These are phyloP conservation scores for Metarhizium brunneum DNA, from an alignment of 2,329 filamentous ascomycete species.

Conservation along the genomic window DNA sequence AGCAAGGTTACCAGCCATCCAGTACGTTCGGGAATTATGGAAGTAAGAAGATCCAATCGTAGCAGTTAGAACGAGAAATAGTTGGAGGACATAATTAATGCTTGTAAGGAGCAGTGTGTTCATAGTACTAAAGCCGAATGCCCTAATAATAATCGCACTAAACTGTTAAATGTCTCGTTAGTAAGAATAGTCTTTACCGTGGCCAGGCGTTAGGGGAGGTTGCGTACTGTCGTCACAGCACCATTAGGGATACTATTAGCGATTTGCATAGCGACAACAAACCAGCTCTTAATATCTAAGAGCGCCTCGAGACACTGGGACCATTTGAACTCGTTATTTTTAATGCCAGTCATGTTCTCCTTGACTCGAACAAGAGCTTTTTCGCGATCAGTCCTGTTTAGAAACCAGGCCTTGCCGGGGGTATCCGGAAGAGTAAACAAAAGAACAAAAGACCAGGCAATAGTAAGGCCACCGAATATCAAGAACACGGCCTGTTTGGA, in stretches of 20 bases:
- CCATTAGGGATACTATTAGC: slow-evolving; percentile 18
- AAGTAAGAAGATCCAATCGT: slow-evolving; percentile 12
- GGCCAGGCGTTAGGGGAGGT: too few relatives aligned
- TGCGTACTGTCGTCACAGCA: slow-evolving; percentile 14
- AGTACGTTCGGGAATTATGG: slow-evolving; percentile 14
- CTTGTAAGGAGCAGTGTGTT: slow-evolving; percentile 8
- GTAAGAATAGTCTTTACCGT: too few relatives aligned
- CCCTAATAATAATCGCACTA: slow-evolving; percentile 14
- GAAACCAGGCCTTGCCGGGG: slow-evolving; percentile 16
- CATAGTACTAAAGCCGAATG: slow-evolving; percentile 12
- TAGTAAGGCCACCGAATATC: slow-evolving; percentile 13
- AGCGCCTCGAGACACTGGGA: slow-evolving; percentile 13
- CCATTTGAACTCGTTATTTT: slow-evolving; percentile 16
- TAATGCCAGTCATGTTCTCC: slow-evolving; percentile 23
- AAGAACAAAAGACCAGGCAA: slow-evolving; percentile 9
- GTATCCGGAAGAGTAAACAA: slow-evolving; percentile 13
- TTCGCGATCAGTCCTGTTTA: slow-evolving; percentile 15
- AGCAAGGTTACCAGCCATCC: slow-evolving; percentile 12
- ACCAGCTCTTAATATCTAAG: slow-evolving; percentile 15
- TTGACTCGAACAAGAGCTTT: slow-evolving; percentile 20
- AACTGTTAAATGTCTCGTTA: background rate
- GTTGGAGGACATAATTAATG: slow-evolving; percentile 11
- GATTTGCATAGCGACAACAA: slow-evolving; percentile 16
- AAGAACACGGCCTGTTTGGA: slow-evolving; percentile 11
- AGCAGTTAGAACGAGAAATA: slow-evolving; percentile 12